These are phyloP conservation scores for Grosmannia huntii DNA, from an alignment of 2,329 filamentous ascomycete genomes.

Conservation along the genomic window DNA sequence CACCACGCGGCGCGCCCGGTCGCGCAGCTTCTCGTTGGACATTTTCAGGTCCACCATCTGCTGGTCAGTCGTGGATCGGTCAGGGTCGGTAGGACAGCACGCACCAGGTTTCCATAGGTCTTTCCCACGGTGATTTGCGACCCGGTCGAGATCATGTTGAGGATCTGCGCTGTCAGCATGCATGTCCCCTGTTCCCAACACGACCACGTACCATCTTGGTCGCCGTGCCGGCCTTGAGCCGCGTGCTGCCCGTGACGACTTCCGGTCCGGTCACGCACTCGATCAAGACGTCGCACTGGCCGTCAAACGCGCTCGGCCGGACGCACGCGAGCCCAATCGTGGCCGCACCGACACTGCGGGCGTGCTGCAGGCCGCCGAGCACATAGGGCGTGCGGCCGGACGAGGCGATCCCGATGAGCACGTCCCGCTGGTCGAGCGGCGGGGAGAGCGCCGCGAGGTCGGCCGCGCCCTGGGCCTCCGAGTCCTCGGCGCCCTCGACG, in stretches of 20 bases:
- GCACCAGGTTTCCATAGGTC: constrained; percentile 18
- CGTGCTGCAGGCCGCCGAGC: constrained; percentile 23
- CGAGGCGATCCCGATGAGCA: constrained; percentile 28
- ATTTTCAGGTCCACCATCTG: constrained; percentile 10
- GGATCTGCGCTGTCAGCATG: constrained; percentile 11
- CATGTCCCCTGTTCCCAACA: too few relatives aligned
- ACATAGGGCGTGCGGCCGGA: constrained; percentile 30
- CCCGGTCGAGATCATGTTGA: constrained; percentile 31
- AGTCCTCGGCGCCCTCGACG: constrained; percentile 29
- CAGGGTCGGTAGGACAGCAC: background rate
- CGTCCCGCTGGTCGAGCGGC: constrained; percentile 17
- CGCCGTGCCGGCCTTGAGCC: constrained; percentile 31
- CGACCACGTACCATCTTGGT: constrained; percentile 21
- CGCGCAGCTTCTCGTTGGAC: constrained; percentile 10
- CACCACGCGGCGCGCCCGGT: constrained; percentile 6
- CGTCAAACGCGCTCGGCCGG: constrained; percentile 17
- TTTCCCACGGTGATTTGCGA: constrained; percentile 27
- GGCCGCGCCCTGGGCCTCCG: constrained; percentile 16
- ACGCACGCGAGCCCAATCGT: constrained; percentile 27
- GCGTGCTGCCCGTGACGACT: constrained; percentile 30
- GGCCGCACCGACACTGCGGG: constrained; percentile 20
- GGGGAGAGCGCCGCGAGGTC: constrained; percentile 16
- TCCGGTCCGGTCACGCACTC: constrained; percentile 27
- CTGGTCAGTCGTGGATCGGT: background rate
- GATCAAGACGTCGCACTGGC: constrained; percentile 18